Percentiles rank a stretch among this genome's conserved stretches.
Evolutionary conservation across 2,329 filamentous ascomycete species (phyloP).

Genomic region (Triangularia setosa): DNA sequence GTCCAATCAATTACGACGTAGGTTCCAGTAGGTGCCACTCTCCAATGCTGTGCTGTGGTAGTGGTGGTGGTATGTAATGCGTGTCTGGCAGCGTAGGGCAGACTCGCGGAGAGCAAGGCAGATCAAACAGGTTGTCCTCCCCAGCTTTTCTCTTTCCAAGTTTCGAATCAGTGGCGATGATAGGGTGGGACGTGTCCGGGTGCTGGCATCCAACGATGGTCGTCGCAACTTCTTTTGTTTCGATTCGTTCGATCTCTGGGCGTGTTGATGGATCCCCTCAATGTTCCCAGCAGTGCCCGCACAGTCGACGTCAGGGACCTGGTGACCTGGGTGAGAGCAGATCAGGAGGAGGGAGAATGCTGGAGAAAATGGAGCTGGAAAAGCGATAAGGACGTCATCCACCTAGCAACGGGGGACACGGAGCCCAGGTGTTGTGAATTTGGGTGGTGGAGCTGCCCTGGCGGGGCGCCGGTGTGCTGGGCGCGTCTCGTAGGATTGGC

Average conservation of each 20-base stretch:
- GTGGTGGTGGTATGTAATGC: neutral
- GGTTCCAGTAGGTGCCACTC: neutral
- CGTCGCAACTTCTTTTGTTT: neutral
- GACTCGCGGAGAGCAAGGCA: neutral
- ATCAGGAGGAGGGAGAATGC: neutral
- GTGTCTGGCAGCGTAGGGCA: neutral
- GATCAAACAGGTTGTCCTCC: neutral
- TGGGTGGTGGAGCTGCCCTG: neutral
- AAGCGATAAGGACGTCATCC: slow-evolving; percentile 20
- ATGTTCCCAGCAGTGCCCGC: neutral
- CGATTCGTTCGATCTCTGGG: neutral
- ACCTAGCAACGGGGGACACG: slow-evolving; percentile 1
- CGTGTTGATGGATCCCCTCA: neutral
- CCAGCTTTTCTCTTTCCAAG: slow-evolving; percentile 6
- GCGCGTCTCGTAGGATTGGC: neutral
- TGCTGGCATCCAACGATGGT: too few species aligned
- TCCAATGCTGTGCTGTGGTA: neutral
- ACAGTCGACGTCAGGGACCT: slow-evolving; percentile 3
- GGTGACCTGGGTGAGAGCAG: neutral
- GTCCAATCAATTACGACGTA: neutral
- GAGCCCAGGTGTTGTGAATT: slow-evolving; percentile 1
- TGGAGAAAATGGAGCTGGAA: neutral
- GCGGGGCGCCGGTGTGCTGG: slow-evolving; percentile 13
- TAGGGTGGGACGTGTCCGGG: neutral
- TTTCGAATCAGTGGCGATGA: slow-evolving; percentile 9